Conservation (phyloP, 805 yeast species). For the Wickerhamiella australiensis region DNA sequence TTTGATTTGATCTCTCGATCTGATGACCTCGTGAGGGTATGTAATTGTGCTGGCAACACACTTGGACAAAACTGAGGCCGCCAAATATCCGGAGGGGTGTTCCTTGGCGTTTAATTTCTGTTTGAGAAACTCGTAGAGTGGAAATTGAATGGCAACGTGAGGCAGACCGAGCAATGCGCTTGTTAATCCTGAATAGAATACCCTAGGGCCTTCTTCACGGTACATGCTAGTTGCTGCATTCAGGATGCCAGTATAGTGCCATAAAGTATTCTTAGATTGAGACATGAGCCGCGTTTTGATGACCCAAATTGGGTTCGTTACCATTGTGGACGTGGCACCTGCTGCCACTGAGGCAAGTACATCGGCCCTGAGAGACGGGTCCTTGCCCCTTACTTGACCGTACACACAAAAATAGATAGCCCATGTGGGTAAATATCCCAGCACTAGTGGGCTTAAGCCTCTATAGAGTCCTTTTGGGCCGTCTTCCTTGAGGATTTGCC, state of each 20-base stretch:
- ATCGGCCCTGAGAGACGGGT: conserved; percentile 9
- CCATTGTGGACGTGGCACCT: conserved; percentile 71
- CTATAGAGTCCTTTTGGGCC: conserved; percentile 75
- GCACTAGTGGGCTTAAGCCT: conserved; percentile 81
- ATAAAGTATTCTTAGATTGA: conserved; percentile 26
- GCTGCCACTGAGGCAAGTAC: conserved; percentile 63
- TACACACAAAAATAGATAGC: conserved; percentile 87
- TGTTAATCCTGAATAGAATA: conserved; percentile 78
- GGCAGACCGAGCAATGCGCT: conserved; percentile 84
- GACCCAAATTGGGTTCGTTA: conserved; percentile 90
- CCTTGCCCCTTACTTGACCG: conserved; percentile 33
- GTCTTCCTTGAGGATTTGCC: conserved; percentile 59
- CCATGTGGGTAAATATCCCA: conserved; percentile 97
- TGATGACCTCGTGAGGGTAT: conserved; percentile 88
- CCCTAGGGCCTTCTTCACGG: conserved; percentile 60
- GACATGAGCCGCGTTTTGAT: conserved; percentile 91
- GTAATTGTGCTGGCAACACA: conserved; percentile 81
- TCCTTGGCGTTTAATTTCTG: conserved; percentile 16
- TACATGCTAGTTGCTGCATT: conserved; percentile 80
- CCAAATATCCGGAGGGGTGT: conserved; percentile 34
- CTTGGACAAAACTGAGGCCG: conserved; percentile 71
- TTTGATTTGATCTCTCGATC: conserved; percentile 75
- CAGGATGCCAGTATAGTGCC: conserved; percentile 58
- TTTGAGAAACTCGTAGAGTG: conserved; percentile 77
- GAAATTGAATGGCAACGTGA: conserved; percentile 95